Conservation (phyloP, 2,329 filamentous ascomycete genomes). For the Fusarium buxicola region DNA sequence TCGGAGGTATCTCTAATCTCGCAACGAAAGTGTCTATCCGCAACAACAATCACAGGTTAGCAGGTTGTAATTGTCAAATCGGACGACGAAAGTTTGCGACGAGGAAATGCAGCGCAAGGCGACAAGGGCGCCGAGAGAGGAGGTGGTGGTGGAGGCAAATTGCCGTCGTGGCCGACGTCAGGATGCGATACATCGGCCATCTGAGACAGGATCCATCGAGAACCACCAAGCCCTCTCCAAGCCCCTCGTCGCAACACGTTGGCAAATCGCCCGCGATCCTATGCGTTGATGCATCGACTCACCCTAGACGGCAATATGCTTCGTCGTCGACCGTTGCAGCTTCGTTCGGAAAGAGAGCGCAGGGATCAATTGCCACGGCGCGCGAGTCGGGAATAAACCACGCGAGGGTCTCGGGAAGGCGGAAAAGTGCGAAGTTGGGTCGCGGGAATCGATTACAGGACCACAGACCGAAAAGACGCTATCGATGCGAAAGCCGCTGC, state of each 20-base stretch:
- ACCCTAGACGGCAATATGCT: slow-evolving; percentile 35
- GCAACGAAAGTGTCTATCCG: slow-evolving; percentile 28
- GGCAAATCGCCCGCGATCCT: slow-evolving; percentile 31
- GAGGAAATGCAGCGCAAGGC: slow-evolving; percentile 26
- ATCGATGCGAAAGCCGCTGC: slow-evolving; percentile 41
- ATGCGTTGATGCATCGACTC: slow-evolving; percentile 35
- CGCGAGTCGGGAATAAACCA: slow-evolving; percentile 44
- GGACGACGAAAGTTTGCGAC: slow-evolving; percentile 27
- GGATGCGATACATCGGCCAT: slow-evolving; percentile 43
- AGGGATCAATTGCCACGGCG: slow-evolving; percentile 38
- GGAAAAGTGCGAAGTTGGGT: slow-evolving; percentile 39
- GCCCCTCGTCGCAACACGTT: slow-evolving; percentile 43
- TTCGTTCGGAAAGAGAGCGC: slow-evolving; percentile 39
- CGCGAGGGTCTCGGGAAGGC: slow-evolving; percentile 43
- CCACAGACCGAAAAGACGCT: slow-evolving; percentile 32
- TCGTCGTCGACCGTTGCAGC: slow-evolving; percentile 32
- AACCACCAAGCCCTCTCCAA: slow-evolving; percentile 31
- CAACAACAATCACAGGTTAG: slow-evolving; percentile 25
- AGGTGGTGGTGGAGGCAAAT: slow-evolving; percentile 37
- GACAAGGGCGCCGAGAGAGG: slow-evolving; percentile 22
- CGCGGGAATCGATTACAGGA: slow-evolving; percentile 38
- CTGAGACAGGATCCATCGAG: slow-evolving; percentile 40
- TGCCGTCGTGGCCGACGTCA: slow-evolving; percentile 38
- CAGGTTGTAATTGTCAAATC: slow-evolving; percentile 18
- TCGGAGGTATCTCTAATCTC: slow-evolving; percentile 27